Percentiles rank a stretch among this genome's conserved stretches.
Evolutionary conservation across 73 alveolate species (phyloP).

Genomic region (Paramecium pentaurelia): DNA sequence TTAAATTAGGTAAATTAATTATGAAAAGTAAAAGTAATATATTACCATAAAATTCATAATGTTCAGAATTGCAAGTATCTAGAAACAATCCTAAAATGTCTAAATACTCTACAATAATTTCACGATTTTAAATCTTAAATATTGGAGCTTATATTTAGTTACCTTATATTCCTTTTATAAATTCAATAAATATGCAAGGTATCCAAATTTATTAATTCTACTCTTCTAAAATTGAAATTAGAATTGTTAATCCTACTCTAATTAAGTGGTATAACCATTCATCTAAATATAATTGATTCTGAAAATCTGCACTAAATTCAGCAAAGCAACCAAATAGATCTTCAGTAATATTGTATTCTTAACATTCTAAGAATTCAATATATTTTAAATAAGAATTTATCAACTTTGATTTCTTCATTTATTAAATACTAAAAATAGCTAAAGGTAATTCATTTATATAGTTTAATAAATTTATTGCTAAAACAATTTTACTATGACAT

Average conservation of each 20-base stretch:
- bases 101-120: not conserved
- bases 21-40: not conserved
- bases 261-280: not conserved
- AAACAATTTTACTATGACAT: not conserved
- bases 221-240: not conserved
- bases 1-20: not conserved
- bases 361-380: not conserved
- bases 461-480: not conserved
- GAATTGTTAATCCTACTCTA: not conserved
- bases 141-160: not conserved
- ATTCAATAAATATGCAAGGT: not conserved
- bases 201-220: not conserved
- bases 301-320: not conserved
- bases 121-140: not conserved
- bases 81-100: not conserved
- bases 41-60: not conserved
- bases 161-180: not conserved
- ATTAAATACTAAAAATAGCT: not conserved
- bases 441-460: not conserved
- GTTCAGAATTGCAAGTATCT: not conserved
- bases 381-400: not conserved
- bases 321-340: not conserved
- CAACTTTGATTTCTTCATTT: not conserved
- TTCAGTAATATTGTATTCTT: not conserved
- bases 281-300: not conserved